A percentile compares a stretch with the other conserved stretches of the same genome.
These are phyloP conservation scores for Paulownia fortunei DNA, from an alignment of 257 asterid genomes.

Conservation along the genomic window DNA sequence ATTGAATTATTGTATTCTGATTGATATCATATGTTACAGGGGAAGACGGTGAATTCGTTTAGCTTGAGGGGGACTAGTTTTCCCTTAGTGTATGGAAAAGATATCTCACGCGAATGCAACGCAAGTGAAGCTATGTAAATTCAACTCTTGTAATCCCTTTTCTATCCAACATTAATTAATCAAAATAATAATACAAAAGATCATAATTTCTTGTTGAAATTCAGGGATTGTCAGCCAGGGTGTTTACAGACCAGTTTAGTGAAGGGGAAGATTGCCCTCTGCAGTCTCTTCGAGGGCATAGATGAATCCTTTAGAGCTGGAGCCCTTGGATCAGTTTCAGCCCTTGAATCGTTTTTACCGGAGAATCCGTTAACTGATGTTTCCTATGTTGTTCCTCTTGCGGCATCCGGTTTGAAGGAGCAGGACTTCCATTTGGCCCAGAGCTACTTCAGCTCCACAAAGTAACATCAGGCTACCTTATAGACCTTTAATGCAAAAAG, in stretches of 20 bases:
- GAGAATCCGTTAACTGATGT: background rate
- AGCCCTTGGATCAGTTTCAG: conserved; percentile 10
- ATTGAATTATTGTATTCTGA: no score
- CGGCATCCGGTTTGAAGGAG: conserved; percentile 10
- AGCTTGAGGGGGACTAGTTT: conserved; percentile 10
- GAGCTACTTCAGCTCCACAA: conserved; percentile 14
- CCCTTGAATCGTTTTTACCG: no score
- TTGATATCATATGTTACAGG: conserved; percentile 25
- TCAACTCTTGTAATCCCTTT: background rate
- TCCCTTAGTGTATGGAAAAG: conserved; percentile 32
- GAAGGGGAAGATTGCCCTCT: conserved; percentile 28
- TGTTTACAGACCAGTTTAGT: conserved; percentile 27
- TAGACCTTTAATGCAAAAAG: background rate
- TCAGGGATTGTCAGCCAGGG: background rate
- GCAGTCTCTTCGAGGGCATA: background rate
- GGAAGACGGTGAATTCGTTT: conserved; percentile 37
- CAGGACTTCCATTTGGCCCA: background rate
- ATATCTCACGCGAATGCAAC: conserved; percentile 3
- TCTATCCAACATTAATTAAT: background rate
- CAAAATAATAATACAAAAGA: background rate
- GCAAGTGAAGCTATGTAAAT: background rate
- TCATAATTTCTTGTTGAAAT: background rate
- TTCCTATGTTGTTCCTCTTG: background rate
- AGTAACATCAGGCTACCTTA: background rate
- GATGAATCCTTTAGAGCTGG: background rate